Conservation (phyloP, 805 yeast species). For the Ogataea thermomethanolica region DNA sequence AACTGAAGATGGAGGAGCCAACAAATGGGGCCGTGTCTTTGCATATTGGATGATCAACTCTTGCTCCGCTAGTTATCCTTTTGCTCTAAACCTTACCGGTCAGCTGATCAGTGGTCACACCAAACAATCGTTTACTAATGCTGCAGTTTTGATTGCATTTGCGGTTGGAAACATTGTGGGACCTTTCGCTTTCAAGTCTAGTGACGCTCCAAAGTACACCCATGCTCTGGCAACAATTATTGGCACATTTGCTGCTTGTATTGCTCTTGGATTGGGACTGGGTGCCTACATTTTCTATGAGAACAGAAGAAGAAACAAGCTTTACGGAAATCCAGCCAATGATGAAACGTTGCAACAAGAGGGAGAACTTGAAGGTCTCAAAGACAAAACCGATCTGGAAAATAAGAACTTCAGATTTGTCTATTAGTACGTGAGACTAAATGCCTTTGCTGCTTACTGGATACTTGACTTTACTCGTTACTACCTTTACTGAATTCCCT, state of each 20-base stretch:
- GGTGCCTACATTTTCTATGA: constrained; percentile 33
- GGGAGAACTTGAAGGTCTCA: constrained; percentile 32
- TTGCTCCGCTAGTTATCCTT: constrained; percentile 27
- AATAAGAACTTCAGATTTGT: constrained; percentile 28
- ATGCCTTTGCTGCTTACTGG: too few species aligned
- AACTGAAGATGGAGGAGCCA: constrained; percentile 21
- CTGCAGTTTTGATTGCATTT: constrained; percentile 35
- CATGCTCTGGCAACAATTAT: constrained; percentile 38
- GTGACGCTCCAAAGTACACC: constrained; percentile 43
- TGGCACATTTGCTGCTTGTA: constrained; percentile 39
- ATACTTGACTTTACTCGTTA: too few species aligned
- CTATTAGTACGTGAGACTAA: too few species aligned
- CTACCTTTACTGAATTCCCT: too few species aligned
- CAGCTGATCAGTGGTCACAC: constrained; percentile 49
- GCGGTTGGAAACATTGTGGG: constrained; percentile 51
- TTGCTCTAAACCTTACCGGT: constrained; percentile 26
- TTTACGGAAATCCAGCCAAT: constrained; percentile 24
- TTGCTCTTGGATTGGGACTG: constrained; percentile 29
- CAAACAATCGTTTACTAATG: constrained; percentile 44
- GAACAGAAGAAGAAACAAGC: constrained; percentile 40
- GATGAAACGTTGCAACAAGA: constrained; percentile 25
- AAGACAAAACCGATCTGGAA: constrained; percentile 30
- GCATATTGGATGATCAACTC: constrained; percentile 33
- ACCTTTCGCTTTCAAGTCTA: constrained; percentile 44
- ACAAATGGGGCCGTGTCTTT: constrained; percentile 30